phyloP scores from a whole-genome alignment of 2,329 filamentous ascomycete species.

The Ceratocystis smalleyi region DNA sequence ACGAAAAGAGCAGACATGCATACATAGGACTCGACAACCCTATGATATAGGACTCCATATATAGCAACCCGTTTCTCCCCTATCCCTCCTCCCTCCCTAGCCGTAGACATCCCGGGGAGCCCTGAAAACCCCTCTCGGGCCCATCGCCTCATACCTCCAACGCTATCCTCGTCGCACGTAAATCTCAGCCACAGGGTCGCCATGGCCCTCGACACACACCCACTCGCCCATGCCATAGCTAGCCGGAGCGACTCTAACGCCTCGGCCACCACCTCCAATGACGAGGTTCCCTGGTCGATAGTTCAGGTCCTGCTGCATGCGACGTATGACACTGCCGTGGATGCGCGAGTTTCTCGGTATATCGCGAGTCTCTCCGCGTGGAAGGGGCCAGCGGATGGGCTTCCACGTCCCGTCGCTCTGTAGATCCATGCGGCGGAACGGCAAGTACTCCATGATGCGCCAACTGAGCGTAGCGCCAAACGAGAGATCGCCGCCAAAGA shows the following conservation, averaged over 20 bases:
- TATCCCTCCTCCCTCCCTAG: not conserved
- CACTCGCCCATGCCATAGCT: constrained; percentile 56
- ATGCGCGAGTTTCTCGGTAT: constrained; percentile 55
- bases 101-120: not conserved
- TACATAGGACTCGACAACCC: not conserved
- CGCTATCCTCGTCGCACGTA: constrained; percentile 33
- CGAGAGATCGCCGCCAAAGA: constrained; percentile 45
- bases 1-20: no score
- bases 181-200: constrained; percentile 53
- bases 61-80: not conserved
- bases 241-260: constrained; percentile 43
- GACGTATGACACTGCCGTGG: constrained; percentile 57
- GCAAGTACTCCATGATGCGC: constrained; percentile 69
- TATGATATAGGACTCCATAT: not conserved
- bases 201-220: constrained; percentile 47
- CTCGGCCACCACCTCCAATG: constrained; percentile 61
- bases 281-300: constrained; percentile 72
- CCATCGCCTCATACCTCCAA: not conserved
- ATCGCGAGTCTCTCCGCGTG: constrained; percentile 61
- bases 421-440: constrained; percentile 68
- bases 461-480: constrained; percentile 45
- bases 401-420: constrained; percentile 59
- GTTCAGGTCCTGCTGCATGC: constrained; percentile 45
- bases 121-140: no score
- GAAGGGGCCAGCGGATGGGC: constrained; percentile 65